phyloP scores from a whole-genome alignment of 2,329 filamentous ascomycete species.

The Chrysoporthe austroafricana region DNA sequence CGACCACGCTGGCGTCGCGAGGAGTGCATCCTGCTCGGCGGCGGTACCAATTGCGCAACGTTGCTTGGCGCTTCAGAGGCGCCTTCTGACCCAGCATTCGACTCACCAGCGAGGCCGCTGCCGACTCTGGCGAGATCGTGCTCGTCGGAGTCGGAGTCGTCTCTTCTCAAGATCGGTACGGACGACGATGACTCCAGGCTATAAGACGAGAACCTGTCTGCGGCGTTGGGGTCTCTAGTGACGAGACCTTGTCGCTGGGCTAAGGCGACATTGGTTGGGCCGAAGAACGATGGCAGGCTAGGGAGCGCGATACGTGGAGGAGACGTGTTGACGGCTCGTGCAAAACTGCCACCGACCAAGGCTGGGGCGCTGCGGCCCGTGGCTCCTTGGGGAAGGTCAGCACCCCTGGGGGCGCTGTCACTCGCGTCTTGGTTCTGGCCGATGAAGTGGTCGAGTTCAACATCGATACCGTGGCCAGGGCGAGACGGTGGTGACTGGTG shows the following conservation, averaged over 20 bases:
- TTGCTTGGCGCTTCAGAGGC: conserved; percentile 3
- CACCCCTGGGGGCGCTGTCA: not conserved
- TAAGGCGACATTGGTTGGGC: too few species aligned
- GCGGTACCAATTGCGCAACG: conserved; percentile 5
- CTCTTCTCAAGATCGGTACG: not conserved
- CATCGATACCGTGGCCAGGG: not conserved
- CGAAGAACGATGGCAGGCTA: not conserved
- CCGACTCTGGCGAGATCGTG: conserved; percentile 1
- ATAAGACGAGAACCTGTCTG: not conserved
- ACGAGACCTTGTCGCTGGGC: not conserved
- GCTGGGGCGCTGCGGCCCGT: not conserved
- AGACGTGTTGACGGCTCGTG: not conserved
- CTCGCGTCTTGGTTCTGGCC: not conserved
- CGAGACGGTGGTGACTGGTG: conserved; percentile 17
- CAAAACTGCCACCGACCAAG: not conserved
- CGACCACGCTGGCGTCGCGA: conserved; percentile 10
- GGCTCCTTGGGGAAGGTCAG: not conserved
- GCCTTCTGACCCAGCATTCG: not conserved
- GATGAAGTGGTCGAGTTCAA: not conserved
- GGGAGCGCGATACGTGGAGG: conserved; percentile 15
- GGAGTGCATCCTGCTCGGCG: conserved; percentile 26
- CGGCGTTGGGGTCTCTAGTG: too few species aligned
- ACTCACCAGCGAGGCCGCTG: conserved; percentile 6
- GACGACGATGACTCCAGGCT: not conserved
- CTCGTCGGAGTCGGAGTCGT: conserved; percentile 7